Evolutionary conservation across 306 rosid genomes (phyloP), one percentile per base, ranked within the genome.

Genomic region (Calophaca sinica): DNA sequence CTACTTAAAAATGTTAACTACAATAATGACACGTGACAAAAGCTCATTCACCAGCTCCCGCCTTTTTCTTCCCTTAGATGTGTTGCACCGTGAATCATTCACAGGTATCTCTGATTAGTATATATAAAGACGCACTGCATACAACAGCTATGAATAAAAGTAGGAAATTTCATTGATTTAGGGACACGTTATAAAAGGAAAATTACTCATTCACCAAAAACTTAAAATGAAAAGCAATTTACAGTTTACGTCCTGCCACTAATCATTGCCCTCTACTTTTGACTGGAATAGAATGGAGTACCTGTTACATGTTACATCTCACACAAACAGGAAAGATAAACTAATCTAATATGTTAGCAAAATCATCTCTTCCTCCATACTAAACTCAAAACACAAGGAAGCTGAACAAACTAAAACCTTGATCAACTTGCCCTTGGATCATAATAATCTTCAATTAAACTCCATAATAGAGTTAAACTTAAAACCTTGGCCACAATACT

Each of bases 381-480:
- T 64, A 28, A 61, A 42, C 52, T 45, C 31, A 15, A 62, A 76
- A 26, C 58, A 51, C 13, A 70, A 79, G 79, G 86, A 59, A 75
- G 76, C 79, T 50, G 65, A 74, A 45, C 68, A 74, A 74, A 73
- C 55, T 41, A 63, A 74, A 74, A 75, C 70, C 55, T 58, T 50
- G 76, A 75, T 81, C 70, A 70, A 75, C 58, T 62, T 74, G 60
- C 44, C 73, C 41, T 85, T 74, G 15, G 62, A 70, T 68, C 68
- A 67, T 58, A 41, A 62, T 59, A 20, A 67, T 53, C 74, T 68
- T 81, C 57, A 62, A 39, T 14, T 46, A 75, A 55, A 62, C 46
- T 68, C 64, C 59, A 62, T 28, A 67, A 36, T 32, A 29, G 12
- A 59, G 76, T 39, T 50, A 42, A 50, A 79, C 32, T 20, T 42